Evolutionary conservation across 2,329 filamentous ascomycete species (phyloP), one percentile per base, ranked within the genome.

Genomic region (Colletotrichum caudatum): DNA sequence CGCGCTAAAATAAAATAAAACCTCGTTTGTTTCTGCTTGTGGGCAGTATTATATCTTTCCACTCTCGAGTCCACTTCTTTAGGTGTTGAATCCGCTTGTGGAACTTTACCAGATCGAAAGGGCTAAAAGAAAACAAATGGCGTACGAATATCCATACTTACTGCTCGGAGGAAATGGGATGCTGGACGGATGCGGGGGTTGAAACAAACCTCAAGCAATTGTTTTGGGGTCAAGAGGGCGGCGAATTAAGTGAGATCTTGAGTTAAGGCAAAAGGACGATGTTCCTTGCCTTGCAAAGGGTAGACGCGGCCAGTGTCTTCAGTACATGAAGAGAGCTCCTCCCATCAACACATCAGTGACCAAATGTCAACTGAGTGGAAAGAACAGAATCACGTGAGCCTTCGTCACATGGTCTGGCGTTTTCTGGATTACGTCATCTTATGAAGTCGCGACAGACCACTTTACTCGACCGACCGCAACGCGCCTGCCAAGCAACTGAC

Each of bases 31-130:
- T n/a, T 9, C 53, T 60, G 64, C 33, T 59, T 58, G 51, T 63
- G 64, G 69, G 54, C 53, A 54, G 39, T 71, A 60, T 71, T 71
- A 54, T 71, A 54, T 56, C 20, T 56, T 58, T 50, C 59, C 59
- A 64, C 65, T 50, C n/a, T 20, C 56, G 59, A 69, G 57, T 48
- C 59, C 65, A 71, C 54, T 44, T 64, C 37, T 29, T 41, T 20
- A 46, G 29, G 29, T 29, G 29, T 41, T 50, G 46, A 56, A 29
- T 44, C 16, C 59, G 33, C 48, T n/a, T 57, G 39, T 56, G 51
- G 23, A 44, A 46, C 33, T 60, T 51, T 16, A 35, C 57, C 20
- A 23, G 18, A 20, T 51, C 39, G n/a, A 35, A 41, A 11, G 39
- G 50, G 14, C 41, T 37, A 41, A 16, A 8, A 18, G 56, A 59